A percentile compares a stretch with the other conserved stretches of the same genome.
These are phyloP conservation scores for Xylaria sp. DNA, from an alignment of 2,329 filamentous ascomycete genomes.

Conservation along the genomic window DNA sequence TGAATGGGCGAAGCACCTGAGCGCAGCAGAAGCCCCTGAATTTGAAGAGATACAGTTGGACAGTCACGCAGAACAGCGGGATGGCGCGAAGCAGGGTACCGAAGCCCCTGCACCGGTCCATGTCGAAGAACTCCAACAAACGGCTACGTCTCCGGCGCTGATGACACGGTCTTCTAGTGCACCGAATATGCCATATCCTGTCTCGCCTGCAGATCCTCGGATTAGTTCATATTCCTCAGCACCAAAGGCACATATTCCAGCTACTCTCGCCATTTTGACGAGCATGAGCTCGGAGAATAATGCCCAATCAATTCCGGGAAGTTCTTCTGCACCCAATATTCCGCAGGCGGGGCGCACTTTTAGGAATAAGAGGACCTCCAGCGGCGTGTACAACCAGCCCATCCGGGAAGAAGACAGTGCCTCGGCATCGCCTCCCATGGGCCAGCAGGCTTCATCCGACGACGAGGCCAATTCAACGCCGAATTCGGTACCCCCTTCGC, in stretches of 20 bases:
- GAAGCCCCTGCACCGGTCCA: conserved; percentile 63
- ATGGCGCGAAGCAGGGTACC: conserved; percentile 50
- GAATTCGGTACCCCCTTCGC: conserved; percentile 28
- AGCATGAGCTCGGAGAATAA: conserved; percentile 4
- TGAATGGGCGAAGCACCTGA: conserved; percentile 93
- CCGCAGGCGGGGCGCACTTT: conserved; percentile 31
- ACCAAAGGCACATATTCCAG: conserved; percentile 20
- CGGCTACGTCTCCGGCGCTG: conserved; percentile 54
- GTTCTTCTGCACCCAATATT: conserved; percentile 4
- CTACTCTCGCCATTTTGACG: conserved; percentile 22
- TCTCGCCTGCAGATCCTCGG: conserved; percentile 26
- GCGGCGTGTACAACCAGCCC: conserved; percentile 43
- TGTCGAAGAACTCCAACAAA: conserved; percentile 68
- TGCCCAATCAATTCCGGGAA: neutral
- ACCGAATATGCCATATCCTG: conserved; percentile 33
- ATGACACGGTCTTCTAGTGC: conserved; percentile 39
- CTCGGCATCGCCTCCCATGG: conserved; percentile 23
- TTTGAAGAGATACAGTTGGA: conserved; percentile 63
- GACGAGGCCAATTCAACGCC: conserved; percentile 24
- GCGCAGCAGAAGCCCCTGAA: conserved; percentile 74
- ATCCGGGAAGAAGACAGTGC: conserved; percentile 51
- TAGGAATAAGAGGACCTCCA: conserved; percentile 37
- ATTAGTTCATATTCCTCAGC: conserved; percentile 20
- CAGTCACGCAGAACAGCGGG: conserved; percentile 44
- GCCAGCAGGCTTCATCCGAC: conserved; percentile 31